Base-by-base conservation (phyloP, 192 early-diverging fungal species). In the Backusella parvicylindrica region DNA sequence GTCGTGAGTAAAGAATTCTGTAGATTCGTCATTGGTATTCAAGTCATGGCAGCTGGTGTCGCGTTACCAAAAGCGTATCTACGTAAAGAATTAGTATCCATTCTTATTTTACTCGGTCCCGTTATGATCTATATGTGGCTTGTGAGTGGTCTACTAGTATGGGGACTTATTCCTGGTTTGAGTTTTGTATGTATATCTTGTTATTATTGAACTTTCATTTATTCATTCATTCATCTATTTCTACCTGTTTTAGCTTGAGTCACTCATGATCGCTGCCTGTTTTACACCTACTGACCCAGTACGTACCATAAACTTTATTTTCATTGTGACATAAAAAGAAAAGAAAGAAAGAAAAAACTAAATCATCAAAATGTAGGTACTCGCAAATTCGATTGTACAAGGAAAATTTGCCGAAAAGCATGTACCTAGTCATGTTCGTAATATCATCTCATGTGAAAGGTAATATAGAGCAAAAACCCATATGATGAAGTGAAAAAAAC, bases 241-340 rank as follows among this genome's bases (percentile, higher is more conserved):
- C 47, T 50, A n/a, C n/a, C n/a, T n/a, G n/a, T 60, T 53, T 41
- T 50, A 93, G 85, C 64, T 92, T 23, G 89, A 94, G 40, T 75
- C 91, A 6, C 80, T 98, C 68, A 84, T 95, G 37, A 83, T 98
- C 35, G 92, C 92, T 9, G 89, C 96, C 0, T 96, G 94, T 60
- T 80, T 93, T 6, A 91, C 96, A 8, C 97, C 97, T 1, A 98
- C 97, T 0, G 97, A 98, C 83, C 96, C 96, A 0, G 96, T 98
- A 84, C 73, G 75, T 63, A 43, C 37, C 37, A 4, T 1, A 38
- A 38, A 38, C 6, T 12, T 12, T 7, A 26, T 26, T 2, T 16
- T 32, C 1, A 23, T 32, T 37, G 35, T 26, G n/a, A 70, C 47
- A 23, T 32, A 16, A 15, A 30, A 53, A 53, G 2, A n/a, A 49